phyloP scores from a whole-genome alignment of 1,139 yeast genomes.

The Pichia sp. region DNA sequence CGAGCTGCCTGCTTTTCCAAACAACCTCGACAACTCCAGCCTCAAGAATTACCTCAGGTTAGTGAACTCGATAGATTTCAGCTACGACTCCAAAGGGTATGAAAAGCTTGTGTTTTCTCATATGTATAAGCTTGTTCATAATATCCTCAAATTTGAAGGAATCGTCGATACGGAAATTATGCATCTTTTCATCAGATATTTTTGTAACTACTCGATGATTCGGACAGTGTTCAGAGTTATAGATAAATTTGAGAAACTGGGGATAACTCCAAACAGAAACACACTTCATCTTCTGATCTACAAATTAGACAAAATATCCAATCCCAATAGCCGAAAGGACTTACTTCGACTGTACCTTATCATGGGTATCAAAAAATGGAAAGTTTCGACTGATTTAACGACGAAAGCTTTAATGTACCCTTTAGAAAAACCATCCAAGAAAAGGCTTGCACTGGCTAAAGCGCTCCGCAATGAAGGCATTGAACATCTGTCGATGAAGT shows the following conservation, averaged over 20 bases:
- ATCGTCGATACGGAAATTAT: slow-evolving; percentile 7
- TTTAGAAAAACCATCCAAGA: slow-evolving; percentile 4
- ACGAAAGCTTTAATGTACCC: slow-evolving; percentile 7
- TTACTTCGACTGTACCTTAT: slow-evolving; percentile 5
- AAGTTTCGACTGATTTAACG: slow-evolving; percentile 7
- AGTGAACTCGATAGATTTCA: slow-evolving; percentile 7
- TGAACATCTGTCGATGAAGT: background rate
- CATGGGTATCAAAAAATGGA: slow-evolving; percentile 9
- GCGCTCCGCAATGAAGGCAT: slow-evolving; percentile 13
- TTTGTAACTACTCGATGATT: background rate
- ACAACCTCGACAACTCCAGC: background rate
- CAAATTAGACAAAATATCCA: background rate
- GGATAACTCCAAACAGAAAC: slow-evolving; percentile 12
- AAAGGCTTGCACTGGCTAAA: slow-evolving; percentile 4
- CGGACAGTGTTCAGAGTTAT: slow-evolving; percentile 1
- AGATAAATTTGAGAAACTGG: slow-evolving; percentile 9
- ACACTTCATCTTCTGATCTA: slow-evolving; percentile 13
- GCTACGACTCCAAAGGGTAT: slow-evolving; percentile 3
- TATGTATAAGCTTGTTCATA: slow-evolving; percentile 2
- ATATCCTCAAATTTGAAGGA: slow-evolving; percentile 12
- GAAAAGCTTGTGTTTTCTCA: slow-evolving; percentile 2
- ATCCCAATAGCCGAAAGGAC: background rate
- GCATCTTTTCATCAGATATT: slow-evolving; percentile 14
- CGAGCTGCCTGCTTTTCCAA: slow-evolving; percentile 8
- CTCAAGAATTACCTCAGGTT: slow-evolving; percentile 6